Conservation (phyloP, 352 stramenopile species). For the Phytophthora niederhauseri region DNA sequence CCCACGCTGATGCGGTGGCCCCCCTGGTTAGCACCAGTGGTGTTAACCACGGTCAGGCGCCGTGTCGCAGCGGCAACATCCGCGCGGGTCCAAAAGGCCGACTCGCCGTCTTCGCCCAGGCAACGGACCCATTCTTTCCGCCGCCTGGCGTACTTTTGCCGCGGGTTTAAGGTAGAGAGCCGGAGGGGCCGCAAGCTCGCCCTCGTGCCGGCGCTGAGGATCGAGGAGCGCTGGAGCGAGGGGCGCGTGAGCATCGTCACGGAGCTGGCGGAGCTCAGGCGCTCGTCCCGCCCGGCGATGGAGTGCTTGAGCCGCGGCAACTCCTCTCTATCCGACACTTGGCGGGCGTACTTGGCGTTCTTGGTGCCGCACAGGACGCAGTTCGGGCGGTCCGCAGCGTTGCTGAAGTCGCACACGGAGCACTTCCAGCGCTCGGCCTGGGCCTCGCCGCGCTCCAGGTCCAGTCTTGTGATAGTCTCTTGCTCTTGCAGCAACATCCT, state of each 20-base stretch:
- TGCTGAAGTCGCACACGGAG: conserved; percentile 81
- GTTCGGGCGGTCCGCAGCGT: conserved; percentile 59
- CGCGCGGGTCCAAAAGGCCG: conserved; percentile 72
- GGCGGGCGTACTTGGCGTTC: conserved; percentile 34
- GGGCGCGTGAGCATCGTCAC: conserved; percentile 35
- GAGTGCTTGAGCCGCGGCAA: conserved; percentile 37
- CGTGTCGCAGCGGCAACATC: conserved; percentile 40
- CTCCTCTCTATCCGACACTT: conserved; percentile 28
- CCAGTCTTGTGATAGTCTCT: conserved; percentile 70
- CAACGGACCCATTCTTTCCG: conserved; percentile 84
- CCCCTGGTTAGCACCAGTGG: background rate
- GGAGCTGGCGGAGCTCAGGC: conserved; percentile 32
- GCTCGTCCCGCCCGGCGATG: conserved; percentile 34
- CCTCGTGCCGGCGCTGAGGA: conserved; percentile 24
- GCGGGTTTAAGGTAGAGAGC: conserved; percentile 68
- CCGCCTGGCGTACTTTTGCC: conserved; percentile 79
- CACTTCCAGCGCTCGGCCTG: conserved; percentile 80
- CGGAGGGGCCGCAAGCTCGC: conserved; percentile 38
- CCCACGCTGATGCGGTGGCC: conserved; percentile 56
- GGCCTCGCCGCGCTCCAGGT: conserved; percentile 69
- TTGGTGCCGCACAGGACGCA: conserved; percentile 82
- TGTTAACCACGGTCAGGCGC: conserved; percentile 32
- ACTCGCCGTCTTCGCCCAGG: conserved; percentile 60
- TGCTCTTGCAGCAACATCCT: conserved; percentile 58
- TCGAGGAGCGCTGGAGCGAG: conserved; percentile 30